Conservation (phyloP, 192 early-diverging fungal species). For the Coemansia asiatica region DNA sequence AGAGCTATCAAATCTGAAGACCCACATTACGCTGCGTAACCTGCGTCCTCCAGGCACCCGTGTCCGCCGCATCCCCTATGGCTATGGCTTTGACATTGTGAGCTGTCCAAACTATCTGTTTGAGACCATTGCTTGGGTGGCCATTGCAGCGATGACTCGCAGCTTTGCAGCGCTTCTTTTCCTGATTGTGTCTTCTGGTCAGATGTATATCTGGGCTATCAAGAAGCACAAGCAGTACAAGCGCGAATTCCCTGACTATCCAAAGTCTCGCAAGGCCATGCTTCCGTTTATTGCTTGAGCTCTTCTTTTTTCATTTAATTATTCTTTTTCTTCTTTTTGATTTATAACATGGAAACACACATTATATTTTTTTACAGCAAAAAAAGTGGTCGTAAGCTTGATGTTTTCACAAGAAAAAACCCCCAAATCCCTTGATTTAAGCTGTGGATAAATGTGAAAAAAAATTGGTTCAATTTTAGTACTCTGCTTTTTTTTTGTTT, state of each 20-base stretch:
- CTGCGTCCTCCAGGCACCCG: slow-evolving; percentile 87
- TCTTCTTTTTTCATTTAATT: neutral
- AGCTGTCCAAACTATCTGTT: slow-evolving; percentile 94
- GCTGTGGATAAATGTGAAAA: no score
- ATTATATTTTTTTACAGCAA: no score
- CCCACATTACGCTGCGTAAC: slow-evolving; percentile 85
- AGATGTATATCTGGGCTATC: slow-evolving; percentile 94
- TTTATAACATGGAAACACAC: neutral
- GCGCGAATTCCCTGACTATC: slow-evolving; percentile 91
- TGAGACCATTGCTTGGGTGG: slow-evolving; percentile 81
- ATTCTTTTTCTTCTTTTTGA: neutral
- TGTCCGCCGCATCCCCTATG: slow-evolving; percentile 82
- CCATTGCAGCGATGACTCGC: slow-evolving; percentile 71
- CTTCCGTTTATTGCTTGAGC: slow-evolving; percentile 67
- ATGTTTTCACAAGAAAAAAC: no score
- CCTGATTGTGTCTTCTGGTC: slow-evolving; percentile 67
- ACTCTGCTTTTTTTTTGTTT: neutral
- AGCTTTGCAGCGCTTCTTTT: slow-evolving; percentile 67
- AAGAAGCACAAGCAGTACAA: slow-evolving; percentile 93
- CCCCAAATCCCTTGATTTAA: no score
- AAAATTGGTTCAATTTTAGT: neutral
- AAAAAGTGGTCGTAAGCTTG: no score
- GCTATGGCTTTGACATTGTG: slow-evolving; percentile 88
- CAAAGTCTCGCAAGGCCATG: slow-evolving; percentile 78
- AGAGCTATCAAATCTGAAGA: slow-evolving; percentile 80